Evolutionary conservation across 2,329 filamentous ascomycete genomes (phyloP), one percentile per base, ranked within the genome.

Genomic region (Cyphellophora attinorum): DNA sequence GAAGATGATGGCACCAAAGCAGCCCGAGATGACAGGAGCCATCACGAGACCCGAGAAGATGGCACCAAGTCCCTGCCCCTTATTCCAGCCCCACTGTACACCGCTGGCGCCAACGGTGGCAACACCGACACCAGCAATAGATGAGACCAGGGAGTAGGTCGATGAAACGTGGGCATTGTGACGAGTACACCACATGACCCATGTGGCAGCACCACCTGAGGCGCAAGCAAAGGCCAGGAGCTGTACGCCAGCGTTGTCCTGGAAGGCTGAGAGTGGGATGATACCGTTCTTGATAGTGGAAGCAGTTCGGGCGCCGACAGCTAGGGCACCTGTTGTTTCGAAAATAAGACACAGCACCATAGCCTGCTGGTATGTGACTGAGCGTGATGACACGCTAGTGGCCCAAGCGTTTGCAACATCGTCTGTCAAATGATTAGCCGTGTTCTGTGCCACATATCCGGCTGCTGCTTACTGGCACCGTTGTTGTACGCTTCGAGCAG

Each of bases 401-500:
- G 82, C 82, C 79, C 81, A 88, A 33, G 82, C 66, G 61, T 89
- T 89, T 53, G 83, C 82, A 38, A 89, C 82, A 80, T 88, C 83
- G 59, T 86, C 76, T 80, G 19, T 6, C 13, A 38, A 16, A 31
- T 37, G n/a, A 28, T 19, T 12, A 14, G 13, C 16, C 6, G 14
- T 12, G 30, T 6, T 28, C 8, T 29, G 13, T 8, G 21, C 21
- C 8, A 25, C 21, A 25, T 8, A n/a, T 25, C 21, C 8, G 21
- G 21, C n/a, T 25, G 21, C 8, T 25, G 72, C 76, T 61, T 62
- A 83, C 79, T 84, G 50, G 80, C 80, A 57, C 80, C 80, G 57
- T 83, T 85, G 70, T 85, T 85, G 70, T 68, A 84, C 41, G 80
- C 80, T 61, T 85, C 80, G 31, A 85, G 74, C 57, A 84, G 59